phyloP scores from a whole-genome alignment of 139 green algal genomes.

The Microglena sp. region DNA sequence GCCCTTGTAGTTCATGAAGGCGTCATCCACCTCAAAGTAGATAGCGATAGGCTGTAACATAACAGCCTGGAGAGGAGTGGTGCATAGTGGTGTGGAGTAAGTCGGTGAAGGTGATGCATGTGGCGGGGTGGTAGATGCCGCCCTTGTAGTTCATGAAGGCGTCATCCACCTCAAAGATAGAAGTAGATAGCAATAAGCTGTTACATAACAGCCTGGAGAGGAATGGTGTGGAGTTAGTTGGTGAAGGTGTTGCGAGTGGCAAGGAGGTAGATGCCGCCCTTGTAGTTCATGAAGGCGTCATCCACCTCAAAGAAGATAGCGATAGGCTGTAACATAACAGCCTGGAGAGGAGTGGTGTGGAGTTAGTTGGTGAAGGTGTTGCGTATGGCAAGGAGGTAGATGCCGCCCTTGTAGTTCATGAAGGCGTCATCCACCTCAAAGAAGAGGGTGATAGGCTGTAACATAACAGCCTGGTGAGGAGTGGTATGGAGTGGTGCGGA shows the following conservation, averaged over 20 bases:
- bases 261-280: neutral
- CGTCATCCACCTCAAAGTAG: neutral
- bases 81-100: no score
- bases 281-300: neutral
- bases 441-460: neutral
- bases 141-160: constrained; percentile 4
- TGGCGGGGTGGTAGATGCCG: constrained; percentile 3
- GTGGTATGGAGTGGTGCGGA: no score
- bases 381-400: neutral
- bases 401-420: neutral
- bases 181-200: no score
- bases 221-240: no score
- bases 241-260: neutral
- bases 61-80: no score
- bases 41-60: no score
- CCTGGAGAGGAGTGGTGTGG: no score
- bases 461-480: neutral
- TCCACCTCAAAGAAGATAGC: constrained; percentile 4
- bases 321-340: neutral
- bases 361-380: neutral
- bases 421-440: neutral
- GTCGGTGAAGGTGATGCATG: constrained; percentile 2
- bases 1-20: neutral
- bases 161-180: neutral
- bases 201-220: no score